Base-by-base conservation (phyloP, 1,284 basidiomycete genomes). In the Coniophora puteana region DNA sequence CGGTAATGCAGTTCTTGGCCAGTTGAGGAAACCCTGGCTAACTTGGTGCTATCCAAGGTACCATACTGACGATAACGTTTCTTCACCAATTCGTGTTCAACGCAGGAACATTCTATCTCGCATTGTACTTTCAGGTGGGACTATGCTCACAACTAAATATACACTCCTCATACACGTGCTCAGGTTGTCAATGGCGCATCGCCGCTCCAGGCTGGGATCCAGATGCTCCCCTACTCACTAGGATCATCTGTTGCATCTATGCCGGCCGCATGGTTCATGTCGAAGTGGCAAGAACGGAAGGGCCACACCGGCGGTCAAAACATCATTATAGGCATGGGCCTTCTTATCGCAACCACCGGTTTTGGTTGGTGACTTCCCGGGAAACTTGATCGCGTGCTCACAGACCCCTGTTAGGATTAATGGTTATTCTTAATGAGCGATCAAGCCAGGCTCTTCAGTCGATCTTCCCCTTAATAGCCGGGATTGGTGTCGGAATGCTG, bases 61-160 rank as follows among this genome's bases (percentile, higher is more conserved):
- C 73, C 41, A 71, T 87, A 39, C 72, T 89, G 27, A 43, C 76
- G 16, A 71, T 87, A 46, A 78, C 77, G 21, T 87, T 89, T 63
- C 68, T 89, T 45, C 88, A 90, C 57, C 87, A 86, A 55, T 73
- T 89, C 50, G 78, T 78, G 14, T 90, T 89, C 63, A 89, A 77
- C 49, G 75, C 86, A 25, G 87, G 85, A 31, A 90, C 87, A 5
- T 90, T 84, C 62, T 90, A 88, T 63, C 74, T 90, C 32, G 83
- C 85, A 1, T 61, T 89, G 21, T 89, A 80, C 58, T 89, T 77
- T 59, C 86, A 90, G 73, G 87, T 85, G 45, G 34, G 66, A 41
- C 45, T 26, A 25, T 46, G 33, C 16, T 33, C 22, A 21, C 26
- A 18, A 14, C 48, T 23, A 30, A 40, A 36, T 46, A 33, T 49